Evolutionary conservation across 768 basidiomycete genomes (phyloP).

Genomic region (Saitozyma sp.): DNA sequence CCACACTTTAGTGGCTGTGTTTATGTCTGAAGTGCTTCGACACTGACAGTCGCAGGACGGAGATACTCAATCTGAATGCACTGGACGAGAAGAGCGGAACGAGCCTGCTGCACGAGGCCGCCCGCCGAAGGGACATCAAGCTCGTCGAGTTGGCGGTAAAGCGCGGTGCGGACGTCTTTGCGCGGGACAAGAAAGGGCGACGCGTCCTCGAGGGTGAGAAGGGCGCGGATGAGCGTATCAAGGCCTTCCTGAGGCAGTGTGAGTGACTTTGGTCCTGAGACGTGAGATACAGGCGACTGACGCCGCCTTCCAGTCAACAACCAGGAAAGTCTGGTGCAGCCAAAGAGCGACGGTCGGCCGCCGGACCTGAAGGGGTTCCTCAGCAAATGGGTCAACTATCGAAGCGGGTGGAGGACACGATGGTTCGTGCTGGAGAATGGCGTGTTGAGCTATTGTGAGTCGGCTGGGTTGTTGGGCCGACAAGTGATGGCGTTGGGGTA

Average conservation of each 20-base stretch:
- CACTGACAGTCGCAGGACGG: conserved; percentile 61
- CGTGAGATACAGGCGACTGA: not conserved
- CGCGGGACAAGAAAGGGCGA: conserved; percentile 72
- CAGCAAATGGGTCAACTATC: conserved; percentile 91
- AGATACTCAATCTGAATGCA: conserved; percentile 73
- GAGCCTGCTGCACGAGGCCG: conserved; percentile 83
- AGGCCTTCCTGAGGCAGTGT: conserved; percentile 83
- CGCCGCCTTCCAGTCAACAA: conserved; percentile 63
- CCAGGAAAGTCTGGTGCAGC: conserved; percentile 68
- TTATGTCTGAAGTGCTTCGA: conserved; percentile 57
- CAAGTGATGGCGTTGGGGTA: not conserved
- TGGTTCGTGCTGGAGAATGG: conserved; percentile 92
- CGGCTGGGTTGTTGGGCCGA: no score
- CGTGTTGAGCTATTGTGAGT: conserved; percentile 61
- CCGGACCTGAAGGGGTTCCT: conserved; percentile 43
- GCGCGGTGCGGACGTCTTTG: conserved; percentile 85
- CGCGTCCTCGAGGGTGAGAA: conserved; percentile 64
- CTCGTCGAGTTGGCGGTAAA: conserved; percentile 80
- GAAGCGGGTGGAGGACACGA: conserved; percentile 79
- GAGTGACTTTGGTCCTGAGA: conserved; percentile 43
- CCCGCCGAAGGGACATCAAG: conserved; percentile 71
- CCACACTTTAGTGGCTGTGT: conserved; percentile 22
- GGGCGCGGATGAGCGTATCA: conserved; percentile 73
- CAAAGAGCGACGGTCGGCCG: conserved; percentile 39
- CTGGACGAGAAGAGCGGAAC: conserved; percentile 76